phyloP scores from a whole-genome alignment of 2,329 filamentous ascomycete species.

The Ophiostoma pallidulum region DNA sequence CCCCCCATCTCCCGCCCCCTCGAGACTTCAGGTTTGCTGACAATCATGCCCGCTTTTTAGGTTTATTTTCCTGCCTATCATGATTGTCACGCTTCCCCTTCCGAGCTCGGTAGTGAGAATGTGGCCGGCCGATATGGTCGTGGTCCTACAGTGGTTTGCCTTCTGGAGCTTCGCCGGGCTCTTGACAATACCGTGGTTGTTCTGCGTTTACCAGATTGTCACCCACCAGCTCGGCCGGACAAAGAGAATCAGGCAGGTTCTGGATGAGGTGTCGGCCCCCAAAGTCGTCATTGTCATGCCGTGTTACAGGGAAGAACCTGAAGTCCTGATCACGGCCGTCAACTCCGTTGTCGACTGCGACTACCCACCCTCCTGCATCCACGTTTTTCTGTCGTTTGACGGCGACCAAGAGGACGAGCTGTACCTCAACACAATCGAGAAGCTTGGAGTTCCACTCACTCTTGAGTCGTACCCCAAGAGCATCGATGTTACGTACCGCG shows the following conservation, averaged over 20 bases:
- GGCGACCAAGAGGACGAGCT: slow-evolving; percentile 82
- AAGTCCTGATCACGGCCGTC: slow-evolving; percentile 73
- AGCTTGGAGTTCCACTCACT: slow-evolving; percentile 70
- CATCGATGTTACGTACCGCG: slow-evolving; percentile 80
- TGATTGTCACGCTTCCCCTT: slow-evolving; percentile 85
- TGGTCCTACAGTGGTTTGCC: slow-evolving; percentile 80
- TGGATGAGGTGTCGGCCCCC: slow-evolving; percentile 78
- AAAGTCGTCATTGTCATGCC: slow-evolving; percentile 97
- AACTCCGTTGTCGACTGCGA: slow-evolving; percentile 91
- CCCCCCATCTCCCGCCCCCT: slow-evolving; percentile 25
- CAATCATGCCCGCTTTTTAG: slow-evolving; percentile 33
- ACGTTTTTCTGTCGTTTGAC: slow-evolving; percentile 93
- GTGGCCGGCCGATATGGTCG: slow-evolving; percentile 62
- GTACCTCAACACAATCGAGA: slow-evolving; percentile 77
- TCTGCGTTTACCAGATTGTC: slow-evolving; percentile 85
- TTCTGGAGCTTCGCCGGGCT: slow-evolving; percentile 88
- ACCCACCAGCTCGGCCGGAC: slow-evolving; percentile 76
- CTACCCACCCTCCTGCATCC: slow-evolving; percentile 84
- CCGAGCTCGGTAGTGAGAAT: slow-evolving; percentile 61
- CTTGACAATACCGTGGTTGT: slow-evolving; percentile 80
- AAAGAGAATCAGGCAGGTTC: slow-evolving; percentile 70
- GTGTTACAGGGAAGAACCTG: slow-evolving; percentile 85
- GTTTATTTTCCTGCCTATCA: slow-evolving; percentile 79
- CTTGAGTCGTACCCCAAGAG: slow-evolving; percentile 75
- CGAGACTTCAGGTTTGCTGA: too few relatives aligned